Percentiles rank a stretch among this genome's conserved stretches.
Conservation (phyloP, 768 basidiomycete species). For the Hypholoma sublateritium region DNA sequence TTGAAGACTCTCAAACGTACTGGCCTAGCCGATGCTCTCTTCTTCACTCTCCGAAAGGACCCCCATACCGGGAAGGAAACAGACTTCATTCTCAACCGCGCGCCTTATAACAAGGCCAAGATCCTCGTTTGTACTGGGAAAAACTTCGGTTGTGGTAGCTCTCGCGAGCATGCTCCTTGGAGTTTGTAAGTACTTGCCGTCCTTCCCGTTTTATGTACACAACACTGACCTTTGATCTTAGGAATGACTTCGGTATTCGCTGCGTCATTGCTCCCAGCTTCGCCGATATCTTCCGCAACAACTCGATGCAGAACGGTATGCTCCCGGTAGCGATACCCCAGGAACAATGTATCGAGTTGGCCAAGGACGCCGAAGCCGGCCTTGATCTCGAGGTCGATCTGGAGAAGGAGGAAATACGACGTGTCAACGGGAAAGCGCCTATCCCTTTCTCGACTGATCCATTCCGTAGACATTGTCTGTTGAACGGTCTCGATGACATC, state of each 20-base stretch:
- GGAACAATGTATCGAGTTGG: slow-evolving; percentile 68
- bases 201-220: background rate
- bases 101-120: slow-evolving; percentile 72
- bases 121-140: slow-evolving; percentile 83
- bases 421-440: slow-evolving; percentile 66
- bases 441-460: slow-evolving; percentile 82
- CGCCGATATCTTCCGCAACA: slow-evolving; percentile 88
- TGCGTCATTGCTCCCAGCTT: slow-evolving; percentile 88
- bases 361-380: slow-evolving; percentile 74
- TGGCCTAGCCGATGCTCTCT: slow-evolving; percentile 80
- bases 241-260: slow-evolving; percentile 88
- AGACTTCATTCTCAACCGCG: slow-evolving; percentile 81
- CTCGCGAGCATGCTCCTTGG: slow-evolving; percentile 91
- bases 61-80: slow-evolving; percentile 77
- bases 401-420: slow-evolving; percentile 76
- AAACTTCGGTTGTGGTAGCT: slow-evolving; percentile 92
- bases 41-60: slow-evolving; percentile 79
- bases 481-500: slow-evolving; percentile 97
- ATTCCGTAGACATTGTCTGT: slow-evolving; percentile 89
- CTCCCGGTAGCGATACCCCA: slow-evolving; percentile 74
- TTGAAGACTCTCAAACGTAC: slow-evolving; percentile 90
- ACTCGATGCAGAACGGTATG: slow-evolving; percentile 94
- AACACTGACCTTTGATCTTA: slow-evolving; percentile 22
- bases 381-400: slow-evolving; percentile 83
- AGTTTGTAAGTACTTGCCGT: slow-evolving; percentile 57